Evolutionary conservation across 2,329 filamentous ascomycete genomes (phyloP).

Genomic region (Fusarium sp.): DNA sequence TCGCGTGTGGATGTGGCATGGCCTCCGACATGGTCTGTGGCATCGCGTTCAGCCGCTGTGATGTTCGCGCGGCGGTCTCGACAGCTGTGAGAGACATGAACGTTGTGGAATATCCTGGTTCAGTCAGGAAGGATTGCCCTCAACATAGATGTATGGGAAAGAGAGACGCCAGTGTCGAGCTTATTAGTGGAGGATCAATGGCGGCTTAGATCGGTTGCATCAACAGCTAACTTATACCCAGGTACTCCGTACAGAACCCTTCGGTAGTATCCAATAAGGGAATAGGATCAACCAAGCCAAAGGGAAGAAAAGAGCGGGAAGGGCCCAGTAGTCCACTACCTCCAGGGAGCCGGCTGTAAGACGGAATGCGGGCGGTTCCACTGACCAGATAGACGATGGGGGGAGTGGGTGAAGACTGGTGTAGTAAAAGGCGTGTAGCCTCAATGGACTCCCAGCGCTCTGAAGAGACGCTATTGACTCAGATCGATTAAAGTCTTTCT

Average conservation of each 20-base stretch:
- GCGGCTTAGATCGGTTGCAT: slow-evolving; percentile 41
- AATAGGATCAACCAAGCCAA: slow-evolving; percentile 30
- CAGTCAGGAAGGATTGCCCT: slow-evolving; percentile 21
- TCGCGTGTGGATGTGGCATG: slow-evolving; percentile 42
- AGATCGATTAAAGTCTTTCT: slow-evolving; percentile 12
- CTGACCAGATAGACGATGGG: slow-evolving; percentile 32
- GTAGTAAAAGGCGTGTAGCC: slow-evolving; percentile 26
- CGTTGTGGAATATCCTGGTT: slow-evolving; percentile 19
- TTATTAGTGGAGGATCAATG: slow-evolving; percentile 30
- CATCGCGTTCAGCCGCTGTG: slow-evolving; percentile 36
- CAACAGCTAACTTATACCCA: slow-evolving; percentile 43
- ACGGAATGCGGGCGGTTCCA: slow-evolving; percentile 46
- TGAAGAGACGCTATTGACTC: slow-evolving; percentile 19
- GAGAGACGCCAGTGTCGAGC: slow-evolving; percentile 28
- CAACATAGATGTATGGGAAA: slow-evolving; percentile 22
- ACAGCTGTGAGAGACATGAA: slow-evolving; percentile 40
- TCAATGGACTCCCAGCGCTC: slow-evolving; percentile 7
- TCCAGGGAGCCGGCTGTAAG: slow-evolving; percentile 40
- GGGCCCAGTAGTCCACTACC: slow-evolving; percentile 37
- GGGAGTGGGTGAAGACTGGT: slow-evolving; percentile 31
- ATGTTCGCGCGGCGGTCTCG: slow-evolving; percentile 30
- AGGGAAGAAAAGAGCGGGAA: slow-evolving; percentile 35
- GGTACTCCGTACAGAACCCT: slow-evolving; percentile 24
- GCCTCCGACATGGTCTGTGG: slow-evolving; percentile 42
- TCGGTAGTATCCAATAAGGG: slow-evolving; percentile 32